These are phyloP conservation scores for Russula lepida DNA, from an alignment of 768 basidiomycete species.

Conservation along the genomic window DNA sequence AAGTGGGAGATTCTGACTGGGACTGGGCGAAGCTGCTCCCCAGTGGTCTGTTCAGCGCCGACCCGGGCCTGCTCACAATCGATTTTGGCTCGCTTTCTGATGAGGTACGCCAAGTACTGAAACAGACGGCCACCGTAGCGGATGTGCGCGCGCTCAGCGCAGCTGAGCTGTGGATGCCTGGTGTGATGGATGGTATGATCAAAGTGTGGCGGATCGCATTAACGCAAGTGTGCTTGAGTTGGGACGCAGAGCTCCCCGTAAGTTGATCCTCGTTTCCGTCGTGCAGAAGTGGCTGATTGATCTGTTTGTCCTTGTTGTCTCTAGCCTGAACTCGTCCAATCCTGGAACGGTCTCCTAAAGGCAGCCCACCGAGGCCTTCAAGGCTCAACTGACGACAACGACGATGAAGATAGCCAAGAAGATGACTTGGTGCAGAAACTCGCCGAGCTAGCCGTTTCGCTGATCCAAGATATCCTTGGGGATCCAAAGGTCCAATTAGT, in stretches of 20 bases:
- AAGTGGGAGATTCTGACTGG: slow-evolving; percentile 31
- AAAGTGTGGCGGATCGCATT: slow-evolving; percentile 45
- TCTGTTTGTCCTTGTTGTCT: background rate
- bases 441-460: slow-evolving; percentile 13
- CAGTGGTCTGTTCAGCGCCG: slow-evolving; percentile 44
- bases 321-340: slow-evolving; percentile 40
- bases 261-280: slow-evolving; percentile 23
- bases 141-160: slow-evolving; percentile 51
- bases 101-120: slow-evolving; percentile 44
- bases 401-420: slow-evolving; percentile 31
- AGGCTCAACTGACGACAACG: slow-evolving; percentile 25
- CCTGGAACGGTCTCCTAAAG: slow-evolving; percentile 52
- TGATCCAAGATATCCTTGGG: slow-evolving; percentile 16
- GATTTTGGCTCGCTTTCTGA: slow-evolving; percentile 42
- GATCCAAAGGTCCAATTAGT: slow-evolving; percentile 17
- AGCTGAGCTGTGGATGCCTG: slow-evolving; percentile 47
- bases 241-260: slow-evolving; percentile 43
- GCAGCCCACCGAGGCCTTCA: slow-evolving; percentile 40
- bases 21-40: slow-evolving; percentile 43
- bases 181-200: slow-evolving; percentile 45
- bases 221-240: slow-evolving; percentile 37
- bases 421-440: slow-evolving; percentile 27
- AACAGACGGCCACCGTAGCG: slow-evolving; percentile 42
- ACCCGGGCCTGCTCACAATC: slow-evolving; percentile 45
- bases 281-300: background rate